phyloP scores from a whole-genome alignment of 495 filamentous ascomycete species.

The Aspergillus kassunensis region DNA sequence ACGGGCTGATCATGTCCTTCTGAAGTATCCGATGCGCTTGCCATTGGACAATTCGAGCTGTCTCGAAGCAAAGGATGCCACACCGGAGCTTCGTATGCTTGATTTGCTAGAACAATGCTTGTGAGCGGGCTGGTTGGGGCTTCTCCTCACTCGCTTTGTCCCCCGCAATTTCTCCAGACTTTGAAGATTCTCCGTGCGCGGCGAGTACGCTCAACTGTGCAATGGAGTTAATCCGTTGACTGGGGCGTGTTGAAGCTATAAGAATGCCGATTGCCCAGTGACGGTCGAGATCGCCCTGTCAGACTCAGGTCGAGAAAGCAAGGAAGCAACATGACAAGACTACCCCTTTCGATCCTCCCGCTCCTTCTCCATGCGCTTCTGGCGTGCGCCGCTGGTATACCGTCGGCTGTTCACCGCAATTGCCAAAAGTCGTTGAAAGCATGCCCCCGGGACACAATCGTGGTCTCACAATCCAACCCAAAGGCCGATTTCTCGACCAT shows the following conservation, averaged over 20 bases:
- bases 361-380: slow-evolving; percentile 11
- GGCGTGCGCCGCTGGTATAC: slow-evolving; percentile 9
- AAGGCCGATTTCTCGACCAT: slow-evolving; percentile 44
- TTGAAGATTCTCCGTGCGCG: slow-evolving; percentile 16
- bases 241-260: neutral
- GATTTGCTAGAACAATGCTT: slow-evolving; percentile 6
- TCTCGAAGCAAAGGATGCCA: neutral
- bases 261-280: neutral
- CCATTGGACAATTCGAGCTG: neutral
- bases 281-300: neutral
- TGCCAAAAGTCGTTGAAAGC: slow-evolving; percentile 15
- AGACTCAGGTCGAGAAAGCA: neutral
- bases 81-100: slow-evolving; percentile 8
- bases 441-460: slow-evolving; percentile 47
- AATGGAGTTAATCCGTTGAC: neutral
- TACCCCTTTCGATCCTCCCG: neutral
- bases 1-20: neutral
- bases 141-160: neutral
- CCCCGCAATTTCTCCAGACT: slow-evolving; percentile 18
- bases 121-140: neutral
- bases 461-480: slow-evolving; percentile 37
- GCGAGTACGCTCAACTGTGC: too few relatives aligned
- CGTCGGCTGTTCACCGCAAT: slow-evolving; percentile 4
- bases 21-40: neutral
- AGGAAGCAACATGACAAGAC: slow-evolving; percentile 1